phyloP scores from a whole-genome alignment of 306 rosid species.

The Cotoneaster glaucophyllus region DNA sequence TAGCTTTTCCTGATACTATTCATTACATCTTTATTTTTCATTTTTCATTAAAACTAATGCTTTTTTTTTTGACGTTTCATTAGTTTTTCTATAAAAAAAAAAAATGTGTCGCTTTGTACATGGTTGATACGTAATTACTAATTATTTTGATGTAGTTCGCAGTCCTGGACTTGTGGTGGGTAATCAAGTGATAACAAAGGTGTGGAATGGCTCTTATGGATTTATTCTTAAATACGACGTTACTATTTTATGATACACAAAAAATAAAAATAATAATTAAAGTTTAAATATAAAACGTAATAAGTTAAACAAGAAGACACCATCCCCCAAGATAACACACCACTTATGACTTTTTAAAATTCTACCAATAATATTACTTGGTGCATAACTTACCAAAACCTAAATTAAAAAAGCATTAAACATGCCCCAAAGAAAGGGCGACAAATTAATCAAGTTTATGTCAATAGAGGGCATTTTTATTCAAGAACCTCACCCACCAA shows the following conservation, averaged over 20 bases:
- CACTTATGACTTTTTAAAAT: neutral
- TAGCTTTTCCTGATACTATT: too few relatives aligned
- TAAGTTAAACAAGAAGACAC: too few relatives aligned
- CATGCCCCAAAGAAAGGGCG: neutral
- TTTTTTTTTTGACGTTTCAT: too few relatives aligned
- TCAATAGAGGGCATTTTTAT: neutral
- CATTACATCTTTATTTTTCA: too few relatives aligned
- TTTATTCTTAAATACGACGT: neutral
- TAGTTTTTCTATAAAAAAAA: too few relatives aligned
- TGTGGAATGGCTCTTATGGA: neutral
- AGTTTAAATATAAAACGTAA: neutral
- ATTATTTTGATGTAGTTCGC: neutral
- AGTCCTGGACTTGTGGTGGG: neutral
- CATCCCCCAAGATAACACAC: too few relatives aligned
- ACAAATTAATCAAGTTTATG: neutral
- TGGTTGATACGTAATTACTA: neutral
- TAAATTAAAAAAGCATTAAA: neutral
- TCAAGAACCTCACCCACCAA: neutral
- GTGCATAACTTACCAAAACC: neutral
- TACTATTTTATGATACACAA: too few relatives aligned
- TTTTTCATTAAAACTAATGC: too few relatives aligned
- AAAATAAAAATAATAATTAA: accelerated
- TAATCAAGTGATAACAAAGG: neutral
- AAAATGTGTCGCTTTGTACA: neutral
- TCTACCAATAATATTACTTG: neutral